Conservation (phyloP, 768 basidiomycete species). For the Mycena chlorophos region DNA sequence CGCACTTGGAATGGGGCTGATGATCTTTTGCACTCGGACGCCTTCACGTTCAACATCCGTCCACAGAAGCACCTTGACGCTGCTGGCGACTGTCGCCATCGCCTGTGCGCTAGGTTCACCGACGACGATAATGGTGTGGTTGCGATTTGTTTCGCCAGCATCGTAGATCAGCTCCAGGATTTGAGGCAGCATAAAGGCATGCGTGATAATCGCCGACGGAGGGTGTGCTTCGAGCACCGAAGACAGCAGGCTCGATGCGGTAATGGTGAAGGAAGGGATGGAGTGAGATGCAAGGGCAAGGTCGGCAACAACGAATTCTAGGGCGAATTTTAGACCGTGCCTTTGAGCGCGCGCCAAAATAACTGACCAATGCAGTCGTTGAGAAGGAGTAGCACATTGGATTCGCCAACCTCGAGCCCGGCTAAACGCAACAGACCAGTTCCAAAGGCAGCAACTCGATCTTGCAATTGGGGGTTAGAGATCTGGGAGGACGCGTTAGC, state of each 20-base stretch:
- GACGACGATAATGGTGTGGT: conserved; percentile 68
- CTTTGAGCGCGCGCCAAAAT: not conserved
- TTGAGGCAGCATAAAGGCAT: conserved; percentile 62
- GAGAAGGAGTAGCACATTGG: conserved; percentile 72
- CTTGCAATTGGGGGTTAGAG: conserved; percentile 69
- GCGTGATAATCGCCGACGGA: conserved; percentile 74
- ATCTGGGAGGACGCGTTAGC: conserved; percentile 47
- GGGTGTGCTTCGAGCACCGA: conserved; percentile 63
- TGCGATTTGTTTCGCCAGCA: conserved; percentile 43
- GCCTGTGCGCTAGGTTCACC: conserved; percentile 56
- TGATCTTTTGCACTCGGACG: conserved; percentile 45
- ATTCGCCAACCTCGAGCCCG: conserved; percentile 54
- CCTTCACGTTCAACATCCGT: conserved; percentile 71
- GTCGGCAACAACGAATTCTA: conserved; percentile 80
- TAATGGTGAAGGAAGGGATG: conserved; percentile 66
- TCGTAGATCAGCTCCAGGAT: conserved; percentile 76
- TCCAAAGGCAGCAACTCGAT: conserved; percentile 71
- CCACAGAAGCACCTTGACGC: conserved; percentile 63
- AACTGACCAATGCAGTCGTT: conserved; percentile 75
- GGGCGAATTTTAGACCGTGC: not conserved
- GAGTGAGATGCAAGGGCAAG: conserved; percentile 73
- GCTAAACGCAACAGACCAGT: conserved; percentile 65
- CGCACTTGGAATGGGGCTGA: conserved; percentile 56
- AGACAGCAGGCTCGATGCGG: conserved; percentile 60
- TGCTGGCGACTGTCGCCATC: conserved; percentile 48